Evolutionary conservation across 202 grass and related monocot species (phyloP).

Genomic region (Eragrostis tef): DNA sequence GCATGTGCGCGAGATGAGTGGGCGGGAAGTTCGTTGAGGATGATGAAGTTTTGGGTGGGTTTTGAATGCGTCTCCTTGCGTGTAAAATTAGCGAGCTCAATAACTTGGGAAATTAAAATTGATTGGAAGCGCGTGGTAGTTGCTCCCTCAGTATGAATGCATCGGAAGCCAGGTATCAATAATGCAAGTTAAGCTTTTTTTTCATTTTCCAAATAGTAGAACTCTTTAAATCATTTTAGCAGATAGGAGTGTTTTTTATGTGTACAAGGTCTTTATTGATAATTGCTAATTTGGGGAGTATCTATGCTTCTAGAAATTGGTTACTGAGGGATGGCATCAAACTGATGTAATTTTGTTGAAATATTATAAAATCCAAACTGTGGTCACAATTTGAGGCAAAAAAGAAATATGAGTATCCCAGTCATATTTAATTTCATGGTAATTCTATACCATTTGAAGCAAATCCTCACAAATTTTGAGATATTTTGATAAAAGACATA

Average conservation of each 20-base stretch:
- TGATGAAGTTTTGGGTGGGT: slow-evolving; percentile 13
- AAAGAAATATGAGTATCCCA: neutral
- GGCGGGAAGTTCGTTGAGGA: slow-evolving; percentile 43
- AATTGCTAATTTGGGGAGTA: neutral
- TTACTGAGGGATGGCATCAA: no score
- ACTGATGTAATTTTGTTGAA: no score
- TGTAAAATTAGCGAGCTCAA: neutral
- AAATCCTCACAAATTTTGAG: neutral
- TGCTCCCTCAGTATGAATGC: neutral
- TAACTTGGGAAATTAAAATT: neutral
- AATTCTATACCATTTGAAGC: neutral
- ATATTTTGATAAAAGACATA: neutral
- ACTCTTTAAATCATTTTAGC: neutral
- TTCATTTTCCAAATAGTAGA: neutral
- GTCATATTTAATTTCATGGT: neutral
- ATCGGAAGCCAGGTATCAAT: slow-evolving; percentile 3
- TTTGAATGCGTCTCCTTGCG: slow-evolving; percentile 10
- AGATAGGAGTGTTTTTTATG: neutral
- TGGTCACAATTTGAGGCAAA: neutral
- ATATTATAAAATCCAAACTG: neutral
- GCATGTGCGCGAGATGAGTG: slow-evolving; percentile 46
- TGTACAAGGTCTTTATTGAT: neutral
- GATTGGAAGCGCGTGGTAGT: neutral
- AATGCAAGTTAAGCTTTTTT: neutral
- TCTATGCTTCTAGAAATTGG: no score